Percentiles rank a stretch among this genome's conserved stretches.
Evolutionary conservation across 768 basidiomycete species (phyloP).

Genomic region (Hericium coralloides): DNA sequence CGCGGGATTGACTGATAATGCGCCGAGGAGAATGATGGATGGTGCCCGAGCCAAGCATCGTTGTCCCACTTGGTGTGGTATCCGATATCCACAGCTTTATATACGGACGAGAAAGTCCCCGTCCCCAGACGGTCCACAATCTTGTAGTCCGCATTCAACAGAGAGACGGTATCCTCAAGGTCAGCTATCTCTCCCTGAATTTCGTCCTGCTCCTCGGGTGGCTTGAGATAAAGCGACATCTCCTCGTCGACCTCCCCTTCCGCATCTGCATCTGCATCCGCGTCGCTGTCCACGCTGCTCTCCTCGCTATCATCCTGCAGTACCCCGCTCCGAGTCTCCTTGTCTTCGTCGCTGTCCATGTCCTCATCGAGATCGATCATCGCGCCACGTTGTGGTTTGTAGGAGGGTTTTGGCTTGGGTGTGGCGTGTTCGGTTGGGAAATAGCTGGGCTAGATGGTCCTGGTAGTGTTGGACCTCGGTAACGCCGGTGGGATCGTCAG

Average conservation of each 20-base stretch:
- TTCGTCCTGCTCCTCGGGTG: slow-evolving; percentile 59
- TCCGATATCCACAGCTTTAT: slow-evolving; percentile 83
- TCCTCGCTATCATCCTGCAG: slow-evolving; percentile 19
- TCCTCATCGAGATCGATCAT: slow-evolving; percentile 42
- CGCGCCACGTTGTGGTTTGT: slow-evolving; percentile 7
- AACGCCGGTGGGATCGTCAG: slow-evolving; percentile 41
- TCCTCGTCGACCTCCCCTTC: slow-evolving; percentile 50
- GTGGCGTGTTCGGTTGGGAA: slow-evolving; percentile 19
- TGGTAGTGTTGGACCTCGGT: slow-evolving; percentile 40
- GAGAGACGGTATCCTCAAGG: slow-evolving; percentile 56
- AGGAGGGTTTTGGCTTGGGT: slow-evolving; percentile 2
- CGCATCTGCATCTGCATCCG: slow-evolving; percentile 24
- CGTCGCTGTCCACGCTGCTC: slow-evolving; percentile 20
- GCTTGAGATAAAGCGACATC: slow-evolving; percentile 44
- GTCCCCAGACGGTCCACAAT: slow-evolving; percentile 90
- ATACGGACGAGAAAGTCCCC: slow-evolving; percentile 98
- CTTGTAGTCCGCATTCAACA: slow-evolving; percentile 58
- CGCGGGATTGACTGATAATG: slow-evolving; percentile 47
- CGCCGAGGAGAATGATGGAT: slow-evolving; percentile 54
- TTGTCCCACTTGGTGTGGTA: slow-evolving; percentile 76
- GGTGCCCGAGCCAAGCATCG: slow-evolving; percentile 58
- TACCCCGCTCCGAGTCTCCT: not conserved
- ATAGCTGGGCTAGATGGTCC: slow-evolving; percentile 38
- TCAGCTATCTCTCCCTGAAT: slow-evolving; percentile 73
- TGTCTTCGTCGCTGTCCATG: slow-evolving; percentile 41